These are phyloP conservation scores for Apophysomyces ossiformis DNA, from an alignment of 371 early-diverging fungal species.

Conservation along the genomic window DNA sequence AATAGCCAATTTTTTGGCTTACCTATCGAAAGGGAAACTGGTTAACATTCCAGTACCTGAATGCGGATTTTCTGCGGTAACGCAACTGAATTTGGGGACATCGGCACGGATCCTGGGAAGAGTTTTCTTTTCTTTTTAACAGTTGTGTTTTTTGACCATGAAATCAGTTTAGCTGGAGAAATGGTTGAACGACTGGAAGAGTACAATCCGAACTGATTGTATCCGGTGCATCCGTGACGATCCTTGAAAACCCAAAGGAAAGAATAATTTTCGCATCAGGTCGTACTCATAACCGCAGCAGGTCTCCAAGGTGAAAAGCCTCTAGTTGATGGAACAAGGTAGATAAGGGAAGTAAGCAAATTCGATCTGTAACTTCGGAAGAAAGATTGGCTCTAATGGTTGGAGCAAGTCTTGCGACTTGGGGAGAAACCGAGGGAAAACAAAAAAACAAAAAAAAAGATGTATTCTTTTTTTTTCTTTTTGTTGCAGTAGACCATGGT, in stretches of 20 bases:
- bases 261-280: slow-evolving; percentile 56
- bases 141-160: slow-evolving; percentile 27
- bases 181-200: slow-evolving; percentile 52
- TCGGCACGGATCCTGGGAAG: slow-evolving; percentile 55
- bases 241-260: slow-evolving; percentile 66
- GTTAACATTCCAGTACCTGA: slow-evolving; percentile 67
- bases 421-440: background rate
- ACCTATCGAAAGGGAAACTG: slow-evolving; percentile 67
- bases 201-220: slow-evolving; percentile 39
- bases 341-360: slow-evolving; percentile 72
- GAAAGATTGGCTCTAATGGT: slow-evolving; percentile 28
- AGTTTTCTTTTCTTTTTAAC: slow-evolving; percentile 68
- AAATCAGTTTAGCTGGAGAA: slow-evolving; percentile 59
- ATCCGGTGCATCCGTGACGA: slow-evolving; percentile 59
- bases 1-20: no score
- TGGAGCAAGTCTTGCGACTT: background rate
- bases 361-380: slow-evolving; percentile 69
- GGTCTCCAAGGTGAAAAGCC: slow-evolving; percentile 65
- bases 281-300: slow-evolving; percentile 68
- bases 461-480: no score
- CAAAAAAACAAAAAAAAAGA: no score
- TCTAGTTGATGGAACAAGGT: slow-evolving; percentile 73
- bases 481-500: background rate
- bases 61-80: slow-evolving; percentile 57
- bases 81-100: slow-evolving; percentile 59